phyloP scores from a whole-genome alignment of 495 filamentous ascomycete species.

The Pseudoneurospora amorphoporcata region DNA sequence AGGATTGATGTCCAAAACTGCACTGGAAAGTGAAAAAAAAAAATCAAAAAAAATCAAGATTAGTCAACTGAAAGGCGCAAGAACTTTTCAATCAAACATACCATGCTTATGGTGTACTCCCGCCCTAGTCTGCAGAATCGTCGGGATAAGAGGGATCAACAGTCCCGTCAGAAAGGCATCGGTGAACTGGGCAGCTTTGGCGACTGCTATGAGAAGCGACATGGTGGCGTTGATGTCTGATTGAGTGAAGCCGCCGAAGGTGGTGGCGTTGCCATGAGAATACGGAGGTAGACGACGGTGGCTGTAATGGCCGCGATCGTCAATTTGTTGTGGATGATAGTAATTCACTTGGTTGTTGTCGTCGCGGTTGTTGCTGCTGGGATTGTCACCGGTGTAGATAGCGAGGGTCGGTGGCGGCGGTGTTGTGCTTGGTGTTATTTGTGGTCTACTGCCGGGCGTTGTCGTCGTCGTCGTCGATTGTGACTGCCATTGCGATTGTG shows the following conservation, averaged over 20 bases:
- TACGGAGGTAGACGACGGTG: neutral
- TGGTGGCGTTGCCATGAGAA: neutral
- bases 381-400: neutral
- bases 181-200: neutral
- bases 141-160: conserved; percentile 15
- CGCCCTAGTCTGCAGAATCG: conserved; percentile 10
- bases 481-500: neutral
- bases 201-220: neutral
- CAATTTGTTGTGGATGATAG: neutral
- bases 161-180: neutral
- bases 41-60: too few species aligned
- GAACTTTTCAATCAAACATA: neutral
- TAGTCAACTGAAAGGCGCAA: neutral
- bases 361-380: neutral
- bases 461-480: neutral
- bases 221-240: neutral
- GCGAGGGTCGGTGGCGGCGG: neutral
- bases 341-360: neutral
- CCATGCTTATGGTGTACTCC: conserved; percentile 12
- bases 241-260: neutral
- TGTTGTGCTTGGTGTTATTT: neutral
- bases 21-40: neutral
- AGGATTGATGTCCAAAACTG: conserved; percentile 22
- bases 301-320: neutral
- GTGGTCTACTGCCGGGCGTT: neutral